phyloP scores from a whole-genome alignment of 345 rosid genomes.

The Conringia planisiliqua region DNA sequence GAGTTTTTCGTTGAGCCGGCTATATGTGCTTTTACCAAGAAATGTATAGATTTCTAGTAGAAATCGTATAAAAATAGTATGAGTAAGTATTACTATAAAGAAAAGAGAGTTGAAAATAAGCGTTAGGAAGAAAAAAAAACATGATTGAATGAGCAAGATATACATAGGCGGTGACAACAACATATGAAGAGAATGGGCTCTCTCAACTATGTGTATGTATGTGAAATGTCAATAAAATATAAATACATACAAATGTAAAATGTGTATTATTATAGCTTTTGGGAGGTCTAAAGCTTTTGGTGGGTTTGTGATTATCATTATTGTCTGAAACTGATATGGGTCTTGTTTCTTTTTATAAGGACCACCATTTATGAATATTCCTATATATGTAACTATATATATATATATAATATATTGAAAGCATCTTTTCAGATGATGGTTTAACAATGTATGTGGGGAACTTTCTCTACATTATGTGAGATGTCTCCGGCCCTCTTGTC shows the following conservation, averaged over 20 bases:
- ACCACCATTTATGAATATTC: constrained; percentile 37
- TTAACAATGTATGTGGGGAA: constrained; percentile 29
- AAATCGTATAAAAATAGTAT: neutral
- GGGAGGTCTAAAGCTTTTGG: constrained; percentile 30
- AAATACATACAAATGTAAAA: constrained; percentile 23
- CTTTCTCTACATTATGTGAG: constrained; percentile 19
- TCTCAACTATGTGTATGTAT: constrained; percentile 1
- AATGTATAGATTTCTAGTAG: neutral
- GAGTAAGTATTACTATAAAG: neutral
- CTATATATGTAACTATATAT: neutral
- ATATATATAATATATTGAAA: neutral
- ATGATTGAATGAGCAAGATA: constrained; percentile 6
- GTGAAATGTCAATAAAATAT: constrained; percentile 20
- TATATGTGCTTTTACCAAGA: neutral
- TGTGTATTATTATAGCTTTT: constrained; percentile 26
- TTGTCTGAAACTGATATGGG: constrained; percentile 38
- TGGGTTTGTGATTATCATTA: constrained; percentile 32
- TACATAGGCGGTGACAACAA: constrained; percentile 16
- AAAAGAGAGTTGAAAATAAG: neutral
- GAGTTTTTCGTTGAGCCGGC: neutral
- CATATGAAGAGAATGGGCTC: constrained; percentile 29
- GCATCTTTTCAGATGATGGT: constrained; percentile 34
- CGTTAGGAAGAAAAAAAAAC: neutral
- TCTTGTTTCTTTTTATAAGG: constrained; percentile 29
- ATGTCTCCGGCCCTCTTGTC: constrained; percentile 18